Percentiles rank a stretch among this genome's conserved stretches.
Evolutionary conservation across 495 filamentous ascomycete genomes (phyloP).

Genomic region (Elaphomyces granulatus): DNA sequence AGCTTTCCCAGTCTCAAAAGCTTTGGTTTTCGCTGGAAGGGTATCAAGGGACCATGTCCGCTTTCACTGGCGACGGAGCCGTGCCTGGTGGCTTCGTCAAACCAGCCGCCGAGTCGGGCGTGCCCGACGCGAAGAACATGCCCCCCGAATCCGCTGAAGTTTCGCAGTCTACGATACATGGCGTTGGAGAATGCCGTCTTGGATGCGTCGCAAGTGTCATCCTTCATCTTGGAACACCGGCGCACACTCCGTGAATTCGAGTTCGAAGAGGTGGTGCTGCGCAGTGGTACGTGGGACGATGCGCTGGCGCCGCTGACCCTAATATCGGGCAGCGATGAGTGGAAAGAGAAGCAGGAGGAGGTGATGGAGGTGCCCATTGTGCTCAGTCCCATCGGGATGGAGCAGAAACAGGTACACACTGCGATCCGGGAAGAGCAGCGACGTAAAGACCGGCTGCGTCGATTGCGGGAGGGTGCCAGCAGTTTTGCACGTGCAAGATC

Average conservation of each 20-base stretch:
- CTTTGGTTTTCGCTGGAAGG: constrained; percentile 57
- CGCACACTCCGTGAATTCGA: constrained; percentile 52
- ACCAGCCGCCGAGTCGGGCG: constrained; percentile 6
- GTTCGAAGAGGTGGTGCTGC: constrained; percentile 52
- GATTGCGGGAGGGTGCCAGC: constrained; percentile 6
- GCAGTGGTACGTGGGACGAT: constrained; percentile 58
- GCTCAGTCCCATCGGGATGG: constrained; percentile 13
- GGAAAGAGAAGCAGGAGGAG: constrained; percentile 34
- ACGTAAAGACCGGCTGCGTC: constrained; percentile 1
- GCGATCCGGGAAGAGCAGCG: constrained; percentile 3
- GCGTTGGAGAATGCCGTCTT: constrained; percentile 51
- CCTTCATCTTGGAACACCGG: constrained; percentile 45
- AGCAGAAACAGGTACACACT: constrained; percentile 1
- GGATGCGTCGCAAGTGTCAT: constrained; percentile 49
- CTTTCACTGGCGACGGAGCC: constrained; percentile 49
- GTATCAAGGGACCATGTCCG: constrained; percentile 50
- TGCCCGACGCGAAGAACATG: constrained; percentile 28
- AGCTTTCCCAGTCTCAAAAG: constrained; percentile 46
- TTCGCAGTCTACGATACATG: constrained; percentile 45
- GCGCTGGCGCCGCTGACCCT: constrained; percentile 50
- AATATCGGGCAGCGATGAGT: constrained; percentile 35
- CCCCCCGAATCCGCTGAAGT: constrained; percentile 35
- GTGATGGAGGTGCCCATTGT: constrained; percentile 21
- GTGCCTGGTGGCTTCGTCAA: constrained; percentile 28
- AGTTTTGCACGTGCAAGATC: constrained; percentile 14